These are phyloP conservation scores for Geoglossum cookeanum DNA, from an alignment of 2,329 filamentous ascomycete species.

Conservation along the genomic window DNA sequence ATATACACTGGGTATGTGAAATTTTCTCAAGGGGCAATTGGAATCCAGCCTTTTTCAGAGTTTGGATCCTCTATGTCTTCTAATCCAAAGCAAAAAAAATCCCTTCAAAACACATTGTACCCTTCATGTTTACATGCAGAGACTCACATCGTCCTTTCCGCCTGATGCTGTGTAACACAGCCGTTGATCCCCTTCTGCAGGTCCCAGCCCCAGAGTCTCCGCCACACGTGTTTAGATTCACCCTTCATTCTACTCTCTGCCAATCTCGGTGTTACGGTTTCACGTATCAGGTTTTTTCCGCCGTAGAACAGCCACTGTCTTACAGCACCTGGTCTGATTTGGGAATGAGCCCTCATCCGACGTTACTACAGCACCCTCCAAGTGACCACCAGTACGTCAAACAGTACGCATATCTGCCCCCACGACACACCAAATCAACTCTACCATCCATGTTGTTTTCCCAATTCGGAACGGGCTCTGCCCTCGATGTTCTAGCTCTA, in stretches of 20 bases:
- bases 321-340: background rate
- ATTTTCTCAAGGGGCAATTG: background rate
- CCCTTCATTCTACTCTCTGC: background rate
- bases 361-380: background rate
- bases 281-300: background rate
- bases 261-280: background rate
- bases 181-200: background rate
- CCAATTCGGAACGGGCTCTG: background rate
- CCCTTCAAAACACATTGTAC: background rate
- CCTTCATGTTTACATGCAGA: background rate
- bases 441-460: slow-evolving; percentile 1
- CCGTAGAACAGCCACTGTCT: background rate
- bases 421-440: background rate
- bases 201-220: background rate
- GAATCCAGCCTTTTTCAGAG: background rate
- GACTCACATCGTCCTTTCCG: background rate
- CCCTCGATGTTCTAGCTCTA: background rate
- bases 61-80: background rate
- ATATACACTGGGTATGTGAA: background rate
- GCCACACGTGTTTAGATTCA: background rate
- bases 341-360: background rate
- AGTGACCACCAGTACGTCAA: background rate
- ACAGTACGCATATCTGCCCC: background rate
- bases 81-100: background rate
- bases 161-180: background rate